Percentiles rank a stretch among this genome's conserved stretches.
Conservation (phyloP, 352 stramenopile species). For the Globisporangium canariense region DNA sequence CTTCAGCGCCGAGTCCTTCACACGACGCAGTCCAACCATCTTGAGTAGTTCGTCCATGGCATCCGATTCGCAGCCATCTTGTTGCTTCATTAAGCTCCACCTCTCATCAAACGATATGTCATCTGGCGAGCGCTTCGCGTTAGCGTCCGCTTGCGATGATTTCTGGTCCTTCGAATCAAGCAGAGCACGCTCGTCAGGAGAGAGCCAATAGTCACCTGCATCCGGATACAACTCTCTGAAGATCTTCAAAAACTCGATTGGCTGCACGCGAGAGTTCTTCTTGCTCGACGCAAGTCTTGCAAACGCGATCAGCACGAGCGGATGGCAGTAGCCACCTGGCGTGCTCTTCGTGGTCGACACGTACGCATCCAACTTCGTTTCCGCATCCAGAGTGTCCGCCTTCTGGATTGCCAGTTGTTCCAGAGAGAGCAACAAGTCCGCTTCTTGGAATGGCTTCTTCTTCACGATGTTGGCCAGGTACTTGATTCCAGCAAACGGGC, state of each 20-base stretch:
- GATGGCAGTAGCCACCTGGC: constrained; percentile 28
- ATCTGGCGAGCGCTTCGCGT: background rate
- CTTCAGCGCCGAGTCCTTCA: constrained; percentile 73
- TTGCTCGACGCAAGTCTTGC: constrained; percentile 30
- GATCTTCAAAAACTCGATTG: constrained; percentile 36
- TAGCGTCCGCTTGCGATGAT: background rate
- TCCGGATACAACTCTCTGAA: constrained; percentile 57
- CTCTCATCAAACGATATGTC: constrained; percentile 29
- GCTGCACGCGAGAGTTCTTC: constrained; percentile 14
- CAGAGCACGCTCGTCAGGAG: constrained; percentile 23
- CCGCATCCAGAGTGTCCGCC: constrained; percentile 23
- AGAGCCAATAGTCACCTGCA: constrained; percentile 41
- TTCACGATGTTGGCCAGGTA: constrained; percentile 33
- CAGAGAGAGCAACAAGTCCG: constrained; percentile 49
- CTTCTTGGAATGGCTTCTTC: constrained; percentile 33
- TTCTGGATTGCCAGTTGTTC: constrained; percentile 54
- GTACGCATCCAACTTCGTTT: constrained; percentile 37
- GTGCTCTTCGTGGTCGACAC: constrained; percentile 19
- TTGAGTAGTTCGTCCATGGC: constrained; percentile 83
- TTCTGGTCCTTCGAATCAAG: background rate
- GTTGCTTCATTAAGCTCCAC: constrained; percentile 61
- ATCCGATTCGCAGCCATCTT: constrained; percentile 42
- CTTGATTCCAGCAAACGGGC: constrained; percentile 54
- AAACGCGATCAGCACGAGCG: constrained; percentile 53
- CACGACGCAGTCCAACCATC: constrained; percentile 76